Base-by-base conservation (phyloP, 345 rosid species). In the Geranium rotundifolium region DNA sequence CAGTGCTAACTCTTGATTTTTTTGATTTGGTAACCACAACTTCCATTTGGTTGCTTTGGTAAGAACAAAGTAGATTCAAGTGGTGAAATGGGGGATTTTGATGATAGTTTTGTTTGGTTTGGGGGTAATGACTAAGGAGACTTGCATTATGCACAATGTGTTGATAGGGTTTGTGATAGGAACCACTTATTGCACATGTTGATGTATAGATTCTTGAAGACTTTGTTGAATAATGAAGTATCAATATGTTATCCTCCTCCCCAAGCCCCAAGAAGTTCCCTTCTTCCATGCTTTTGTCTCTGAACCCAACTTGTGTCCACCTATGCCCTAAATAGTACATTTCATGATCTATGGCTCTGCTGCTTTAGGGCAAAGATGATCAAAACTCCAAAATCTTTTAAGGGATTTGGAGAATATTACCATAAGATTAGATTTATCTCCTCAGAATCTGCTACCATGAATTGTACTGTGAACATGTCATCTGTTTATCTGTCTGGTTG, bases 111-210 rank as follows among this genome's bases (percentile, higher is more conserved):
- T 29, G 63, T 61, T 46, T 63, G 72, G 63, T 58, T 57, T 46
- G 30, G 29, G 34, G 37, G 20, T 27, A 16, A 17, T 23, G 56
- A n/a, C n/a, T n/a, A n/a, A n/a, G n/a, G n/a, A 39, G 27, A 17
- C 18, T 17, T 34, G 18, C 41, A 13, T 19, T 29, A 62, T 29
- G 10, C 34, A 23, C n/a, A 16, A 23, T 60, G 65, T 60, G 59
- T 31, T 59, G 71, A 50, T 55, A 52, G 63, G 74, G 62, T 60
- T 69, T 67, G 6, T 58, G 64, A 67, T 67, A 19, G 61, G 72
- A 62, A 17, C 62, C 70, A 71, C 64, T 75, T 71, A 64, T 71
- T 71, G 79, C 67, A 20, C 75, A 56, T 70, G 70, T 59, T 23
- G 60, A 30, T 5, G 57, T 57, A 60, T 37, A 20, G 64, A 63